Percentiles rank a stretch among this genome's conserved stretches.
phyloP scores from a whole-genome alignment of 345 rosid species.

The Lumnitzera littorea region DNA sequence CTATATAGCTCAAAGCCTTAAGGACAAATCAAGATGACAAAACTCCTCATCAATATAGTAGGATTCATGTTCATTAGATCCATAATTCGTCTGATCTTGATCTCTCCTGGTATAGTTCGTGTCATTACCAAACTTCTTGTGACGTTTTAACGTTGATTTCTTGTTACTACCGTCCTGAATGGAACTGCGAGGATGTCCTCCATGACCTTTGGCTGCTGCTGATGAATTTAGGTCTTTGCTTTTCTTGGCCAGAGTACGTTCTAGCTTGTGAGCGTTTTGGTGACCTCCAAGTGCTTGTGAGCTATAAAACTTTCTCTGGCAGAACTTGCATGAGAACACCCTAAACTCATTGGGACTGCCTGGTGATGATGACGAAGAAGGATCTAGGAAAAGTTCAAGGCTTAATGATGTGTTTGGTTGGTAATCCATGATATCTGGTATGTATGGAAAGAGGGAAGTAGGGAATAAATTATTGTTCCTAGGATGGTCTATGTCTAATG shows the following conservation, averaged over 20 bases:
- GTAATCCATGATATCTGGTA: conserved; percentile 36
- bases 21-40: conserved; percentile 67
- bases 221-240: conserved; percentile 46
- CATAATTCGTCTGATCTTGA: conserved; percentile 15
- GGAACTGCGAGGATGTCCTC: neutral
- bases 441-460: neutral
- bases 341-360: conserved; percentile 15
- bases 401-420: conserved; percentile 69
- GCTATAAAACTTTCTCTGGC: conserved; percentile 80
- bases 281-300: conserved; percentile 97
- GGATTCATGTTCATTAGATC: conserved; percentile 13
- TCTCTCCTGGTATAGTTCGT: conserved; percentile 16
- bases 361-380: conserved; percentile 41
- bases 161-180: conserved; percentile 17
- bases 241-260: conserved; percentile 82
- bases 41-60: conserved; percentile 51
- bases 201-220: neutral
- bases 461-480: neutral
- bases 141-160: conserved; percentile 24
- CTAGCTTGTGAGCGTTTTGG: conserved; percentile 91
- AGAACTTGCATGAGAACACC: conserved; percentile 73
- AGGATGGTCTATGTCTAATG: neutral
- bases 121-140: conserved; percentile 15
- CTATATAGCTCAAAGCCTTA: conserved; percentile 42
- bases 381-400: conserved; percentile 58